Conservation (phyloP, 2,329 filamentous ascomycete species). For the Fusarium concolor region DNA sequence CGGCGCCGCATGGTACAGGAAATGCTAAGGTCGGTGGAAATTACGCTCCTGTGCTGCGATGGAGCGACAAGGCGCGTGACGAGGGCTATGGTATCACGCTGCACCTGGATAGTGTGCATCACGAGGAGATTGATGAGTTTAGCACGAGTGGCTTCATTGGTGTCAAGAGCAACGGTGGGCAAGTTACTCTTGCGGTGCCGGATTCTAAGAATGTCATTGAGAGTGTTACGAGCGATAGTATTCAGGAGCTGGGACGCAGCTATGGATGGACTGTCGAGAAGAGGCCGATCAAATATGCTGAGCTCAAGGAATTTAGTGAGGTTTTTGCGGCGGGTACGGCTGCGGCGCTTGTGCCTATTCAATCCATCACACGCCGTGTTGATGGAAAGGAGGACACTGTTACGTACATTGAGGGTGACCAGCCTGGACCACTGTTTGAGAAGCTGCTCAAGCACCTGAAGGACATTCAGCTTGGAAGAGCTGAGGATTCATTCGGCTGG, state of each 20-base stretch:
- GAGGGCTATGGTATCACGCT: conserved; percentile 94
- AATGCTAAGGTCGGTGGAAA: conserved; percentile 96
- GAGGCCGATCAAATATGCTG: conserved; percentile 73
- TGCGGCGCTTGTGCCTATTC: conserved; percentile 90
- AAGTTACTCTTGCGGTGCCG: conserved; percentile 83
- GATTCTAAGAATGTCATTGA: conserved; percentile 90
- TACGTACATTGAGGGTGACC: conserved; percentile 69
- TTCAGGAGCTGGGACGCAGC: conserved; percentile 78
- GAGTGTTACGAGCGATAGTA: conserved; percentile 83
- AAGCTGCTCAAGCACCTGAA: conserved; percentile 82
- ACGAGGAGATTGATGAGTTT: conserved; percentile 94
- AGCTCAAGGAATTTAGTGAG: conserved; percentile 70
- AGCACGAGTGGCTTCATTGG: conserved; percentile 95
- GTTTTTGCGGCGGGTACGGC: conserved; percentile 94
- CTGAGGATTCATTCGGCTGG: conserved; percentile 84
- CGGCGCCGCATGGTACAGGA: conserved; percentile 91
- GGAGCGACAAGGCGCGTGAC: conserved; percentile 82
- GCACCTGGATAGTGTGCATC: conserved; percentile 86
- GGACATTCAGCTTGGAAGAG: conserved; percentile 85
- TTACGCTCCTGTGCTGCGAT: conserved; percentile 90
- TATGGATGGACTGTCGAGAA: conserved; percentile 89
- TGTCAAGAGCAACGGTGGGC: conserved; percentile 68
- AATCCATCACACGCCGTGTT: conserved; percentile 80
- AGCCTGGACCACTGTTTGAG: conserved; percentile 78
- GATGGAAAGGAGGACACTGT: conserved; percentile 60